Base-by-base conservation (phyloP, 768 basidiomycete species). In the Cubamyces sp. region DNA sequence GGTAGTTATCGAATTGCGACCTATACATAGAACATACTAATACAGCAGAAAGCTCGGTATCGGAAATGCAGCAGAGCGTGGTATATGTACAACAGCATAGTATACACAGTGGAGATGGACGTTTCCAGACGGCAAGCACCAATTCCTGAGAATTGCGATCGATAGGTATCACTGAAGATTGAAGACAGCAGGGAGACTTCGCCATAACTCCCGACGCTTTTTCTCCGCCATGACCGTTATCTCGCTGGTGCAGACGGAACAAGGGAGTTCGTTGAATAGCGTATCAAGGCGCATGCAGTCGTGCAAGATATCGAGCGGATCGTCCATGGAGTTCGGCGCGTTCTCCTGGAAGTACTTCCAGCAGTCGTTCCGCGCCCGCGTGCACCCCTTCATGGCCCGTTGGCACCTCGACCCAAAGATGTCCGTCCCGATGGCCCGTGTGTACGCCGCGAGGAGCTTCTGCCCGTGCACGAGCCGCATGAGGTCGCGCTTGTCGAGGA, bases 301-400 rank as follows among this genome's bases (percentile, higher is more conserved):
- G 56, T 68, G 62, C 30, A 73, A 61, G 53, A 73, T 69, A 46
- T 73, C 71, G 55, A 73, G 68, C 42, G 71, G 71, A 58, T 73
- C 70, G 56, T 73, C 71, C 67, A 73, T 71, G 37, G 71, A 73
- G 34, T 70, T 63, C 25, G 71, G 71, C 28, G 71, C 70, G 63
- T 73, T 69, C 68, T 73, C 69, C 66, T 73, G 71, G 62, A 73
- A 67, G 65, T 73, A 73, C 61, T 69, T 70, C 71, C 71, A 73
- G 63, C 71, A 73, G 43, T 73, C 71, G 46, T 45, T 63, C 41
- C 68, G 66, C 28, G 69, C 70, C 51, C 66, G 69, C 58, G 66
- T 61, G 63, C 71, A 73, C 23, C 68, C 68, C 60, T 68, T 68
- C 25, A 66, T 57, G 18, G 64, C 66, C 28, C 69, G 67, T 55